These are phyloP conservation scores for Solanum bulbocastanum DNA, from an alignment of 257 asterid species.

Conservation along the genomic window DNA sequence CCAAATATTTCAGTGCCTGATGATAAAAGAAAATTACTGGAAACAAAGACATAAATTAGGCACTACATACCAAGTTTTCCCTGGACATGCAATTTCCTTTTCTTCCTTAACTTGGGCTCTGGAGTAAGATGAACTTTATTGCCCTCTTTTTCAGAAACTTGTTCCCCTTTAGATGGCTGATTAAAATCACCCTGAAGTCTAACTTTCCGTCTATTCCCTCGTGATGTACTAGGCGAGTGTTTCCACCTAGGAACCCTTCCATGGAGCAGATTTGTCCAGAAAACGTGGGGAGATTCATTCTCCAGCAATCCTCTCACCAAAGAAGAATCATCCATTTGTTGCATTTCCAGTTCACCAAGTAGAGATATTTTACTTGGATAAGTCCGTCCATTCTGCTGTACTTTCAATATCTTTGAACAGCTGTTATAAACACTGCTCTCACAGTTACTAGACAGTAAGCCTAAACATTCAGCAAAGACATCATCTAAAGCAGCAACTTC, in stretches of 20 bases:
- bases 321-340: slow-evolving; percentile 15
- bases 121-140: background rate
- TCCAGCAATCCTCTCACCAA: slow-evolving; percentile 14
- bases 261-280: slow-evolving; percentile 40
- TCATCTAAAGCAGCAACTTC: slow-evolving; percentile 29
- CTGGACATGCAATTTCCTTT: slow-evolving; percentile 1
- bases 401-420: slow-evolving; percentile 19
- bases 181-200: background rate
- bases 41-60: background rate
- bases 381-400: slow-evolving; percentile 21
- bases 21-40: background rate
- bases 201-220: slow-evolving; percentile 20
- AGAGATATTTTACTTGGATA: slow-evolving; percentile 21
- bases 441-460: slow-evolving; percentile 24
- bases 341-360: slow-evolving; percentile 37
- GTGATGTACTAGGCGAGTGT: slow-evolving; percentile 12
- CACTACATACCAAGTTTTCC: slow-evolving; percentile 1
- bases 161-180: background rate
- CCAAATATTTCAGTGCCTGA: background rate
- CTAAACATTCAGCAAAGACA: slow-evolving; percentile 34
- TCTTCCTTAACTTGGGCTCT: background rate
- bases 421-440: background rate
- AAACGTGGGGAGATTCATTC: slow-evolving; percentile 19
- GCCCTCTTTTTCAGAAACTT: slow-evolving; percentile 8
- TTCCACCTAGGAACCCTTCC: slow-evolving; percentile 45